Conservation (phyloP, 345 rosid species). For the Alliaria petiolata region DNA sequence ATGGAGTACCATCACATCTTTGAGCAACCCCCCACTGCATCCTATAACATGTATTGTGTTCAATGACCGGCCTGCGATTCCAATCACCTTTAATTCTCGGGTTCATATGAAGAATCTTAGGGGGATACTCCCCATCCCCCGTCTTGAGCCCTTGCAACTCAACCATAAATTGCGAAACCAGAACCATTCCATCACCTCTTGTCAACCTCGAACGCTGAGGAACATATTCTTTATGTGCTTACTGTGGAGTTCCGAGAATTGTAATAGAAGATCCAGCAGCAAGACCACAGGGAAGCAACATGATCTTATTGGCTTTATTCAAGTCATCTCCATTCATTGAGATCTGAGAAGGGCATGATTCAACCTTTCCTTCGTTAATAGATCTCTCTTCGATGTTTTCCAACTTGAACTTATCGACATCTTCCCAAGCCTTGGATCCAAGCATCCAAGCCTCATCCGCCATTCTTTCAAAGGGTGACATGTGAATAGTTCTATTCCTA, state of each 20-base stretch:
- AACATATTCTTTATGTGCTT: constrained; percentile 79
- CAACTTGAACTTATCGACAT: constrained; percentile 49
- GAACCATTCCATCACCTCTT: constrained; percentile 52
- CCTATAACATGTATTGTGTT: constrained; percentile 97
- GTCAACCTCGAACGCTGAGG: constrained; percentile 61
- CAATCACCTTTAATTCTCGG: constrained; percentile 96
- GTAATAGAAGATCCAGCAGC: constrained; percentile 94
- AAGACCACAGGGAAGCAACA: constrained; percentile 97
- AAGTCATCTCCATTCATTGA: constrained; percentile 69
- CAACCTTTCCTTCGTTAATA: constrained; percentile 40
- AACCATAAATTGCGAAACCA: constrained; percentile 92
- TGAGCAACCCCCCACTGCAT: constrained; percentile 99
- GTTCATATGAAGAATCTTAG: constrained; percentile 90
- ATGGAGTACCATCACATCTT: constrained; percentile 85
- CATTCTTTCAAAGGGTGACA: constrained; percentile 72
- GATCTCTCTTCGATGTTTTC: constrained; percentile 41
- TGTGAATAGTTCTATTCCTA: constrained; percentile 58
- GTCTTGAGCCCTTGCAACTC: constrained; percentile 92
- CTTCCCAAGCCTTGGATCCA: constrained; percentile 93
- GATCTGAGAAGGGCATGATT: constrained; percentile 81
- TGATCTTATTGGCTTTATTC: constrained; percentile 50
- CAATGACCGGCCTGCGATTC: constrained; percentile 81
- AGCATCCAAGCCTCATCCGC: constrained; percentile 93
- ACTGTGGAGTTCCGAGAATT: constrained; percentile 83
- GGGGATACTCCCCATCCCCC: constrained; percentile 94